Conservation (phyloP, 345 rosid species). For the Durio zibethinus region DNA sequence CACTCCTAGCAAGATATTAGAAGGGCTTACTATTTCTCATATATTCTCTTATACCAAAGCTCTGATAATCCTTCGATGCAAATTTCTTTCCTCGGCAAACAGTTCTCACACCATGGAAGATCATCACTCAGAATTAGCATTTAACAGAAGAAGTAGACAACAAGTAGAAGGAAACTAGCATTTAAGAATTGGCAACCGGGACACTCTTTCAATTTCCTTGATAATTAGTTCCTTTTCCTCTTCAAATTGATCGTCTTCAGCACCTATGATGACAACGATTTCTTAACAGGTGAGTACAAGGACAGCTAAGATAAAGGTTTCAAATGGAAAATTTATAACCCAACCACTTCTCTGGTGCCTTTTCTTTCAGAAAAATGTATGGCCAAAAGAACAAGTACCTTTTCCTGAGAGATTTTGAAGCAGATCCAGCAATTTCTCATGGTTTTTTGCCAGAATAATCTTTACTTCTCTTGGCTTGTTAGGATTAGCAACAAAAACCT, state of each 20-base stretch:
- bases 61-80: not conserved
- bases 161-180: conserved; percentile 14
- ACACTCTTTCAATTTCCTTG: conserved; percentile 66
- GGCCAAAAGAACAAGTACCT: conserved; percentile 42
- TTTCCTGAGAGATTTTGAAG: conserved; percentile 61
- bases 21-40: not conserved
- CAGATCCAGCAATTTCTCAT: conserved; percentile 64
- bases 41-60: not conserved
- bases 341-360: not conserved
- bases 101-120: not conserved
- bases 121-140: conserved; percentile 5
- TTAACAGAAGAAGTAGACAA: not conserved
- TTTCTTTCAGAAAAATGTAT: not conserved
- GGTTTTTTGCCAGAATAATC: conserved; percentile 80
- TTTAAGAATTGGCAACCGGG: conserved; percentile 39
- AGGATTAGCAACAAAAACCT: conserved; percentile 98
- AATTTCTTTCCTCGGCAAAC: not conserved
- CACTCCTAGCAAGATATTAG: conserved; percentile 6
- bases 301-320: not conserved
- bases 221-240: conserved; percentile 93
- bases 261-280: conserved; percentile 36
- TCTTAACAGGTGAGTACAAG: not conserved
- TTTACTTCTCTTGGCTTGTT: conserved; percentile 86
- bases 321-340: not conserved
- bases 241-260: conserved; percentile 88